Base-by-base conservation (phyloP, 805 yeast genomes). In the Metahyphopichia silvanorum region DNA sequence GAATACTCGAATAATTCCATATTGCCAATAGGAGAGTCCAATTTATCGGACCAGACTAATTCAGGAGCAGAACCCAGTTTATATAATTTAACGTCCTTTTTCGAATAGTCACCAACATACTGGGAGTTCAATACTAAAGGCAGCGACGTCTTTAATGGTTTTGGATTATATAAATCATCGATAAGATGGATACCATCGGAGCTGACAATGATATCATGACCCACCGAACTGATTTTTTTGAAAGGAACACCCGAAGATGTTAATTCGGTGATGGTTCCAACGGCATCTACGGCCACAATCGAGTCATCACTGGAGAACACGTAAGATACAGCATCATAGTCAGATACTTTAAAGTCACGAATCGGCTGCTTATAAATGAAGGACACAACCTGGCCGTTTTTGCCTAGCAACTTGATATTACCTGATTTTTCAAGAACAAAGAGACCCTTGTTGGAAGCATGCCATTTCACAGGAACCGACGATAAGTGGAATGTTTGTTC, bases 401-500 rank as follows among this genome's bases (percentile, higher is more conserved):
- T 16, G 5, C 27, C 27, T 8, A 43, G 26, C 15, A 27, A 29
- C 16, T 35, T 32, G 18, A 50, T 23, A 9, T 21, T 17, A 9
- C 52, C 55, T 15, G 25, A 31, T 4, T 26, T 6, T 4, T 37
- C 45, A 12, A 44, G 27, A 18, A 37, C 40, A 17, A 47, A 27
- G 2, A 44, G 37, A 4, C 47, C 47, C 10, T 32, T 36, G 16
- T 33, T 34, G 32, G 43, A 43, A 26, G 42, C 32, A 13, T 39
- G 31, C 11, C 43, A 34, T 3, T 34, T 25, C 12, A 22, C 29
- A 3, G 42, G 40, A 16, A n/a, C 20, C 9, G 46, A 24, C 6
- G 26, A 39, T n/a, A 46, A 31, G 4, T 23, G 16, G 21, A 37
- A 28, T 6, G 31, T 18, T 4, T 30, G 28, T 21, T 31, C 27